Conservation (phyloP, 768 basidiomycete genomes). For the Collybia mongolica region DNA sequence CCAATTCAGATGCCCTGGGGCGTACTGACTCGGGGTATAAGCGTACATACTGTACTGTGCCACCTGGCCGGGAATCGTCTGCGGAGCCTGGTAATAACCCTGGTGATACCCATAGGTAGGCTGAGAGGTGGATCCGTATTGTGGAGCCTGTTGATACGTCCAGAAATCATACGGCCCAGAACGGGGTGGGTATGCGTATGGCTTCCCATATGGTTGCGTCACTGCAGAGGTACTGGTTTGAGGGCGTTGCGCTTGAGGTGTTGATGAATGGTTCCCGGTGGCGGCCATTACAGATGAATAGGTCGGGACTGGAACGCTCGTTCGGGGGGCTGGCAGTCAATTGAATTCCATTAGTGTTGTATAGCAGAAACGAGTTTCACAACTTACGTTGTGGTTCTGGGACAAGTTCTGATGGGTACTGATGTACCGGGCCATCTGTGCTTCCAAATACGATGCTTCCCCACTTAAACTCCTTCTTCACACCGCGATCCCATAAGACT, state of each 20-base stretch:
- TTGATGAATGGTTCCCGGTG: constrained; percentile 1
- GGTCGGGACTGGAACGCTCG: constrained; percentile 25
- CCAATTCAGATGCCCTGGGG: constrained; percentile 26
- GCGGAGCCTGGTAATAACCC: constrained; percentile 23
- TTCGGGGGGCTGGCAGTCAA: constrained; percentile 16
- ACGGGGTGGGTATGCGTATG: constrained; percentile 16
- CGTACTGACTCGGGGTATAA: constrained; percentile 21
- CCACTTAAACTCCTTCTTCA: constrained; percentile 83
- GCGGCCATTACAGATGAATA: constrained; percentile 27
- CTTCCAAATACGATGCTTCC: constrained; percentile 76
- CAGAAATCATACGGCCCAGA: constrained; percentile 35
- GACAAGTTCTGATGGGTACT: constrained; percentile 62
- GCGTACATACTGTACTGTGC: constrained; percentile 24
- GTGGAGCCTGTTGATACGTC: constrained; percentile 27
- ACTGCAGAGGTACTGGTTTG: constrained; percentile 11
- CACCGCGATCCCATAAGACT: constrained; percentile 77
- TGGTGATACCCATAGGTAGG: constrained; percentile 25
- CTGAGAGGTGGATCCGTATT: constrained; percentile 13
- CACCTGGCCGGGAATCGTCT: constrained; percentile 12
- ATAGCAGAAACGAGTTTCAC: constrained; percentile 1
- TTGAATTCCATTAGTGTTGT: constrained; percentile 2
- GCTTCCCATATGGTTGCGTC: constrained; percentile 14
- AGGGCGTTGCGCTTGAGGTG: constrained; percentile 6
- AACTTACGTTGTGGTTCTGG: constrained; percentile 47
- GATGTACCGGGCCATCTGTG: constrained; percentile 66